A percentile compares a stretch with the other conserved stretches of the same genome.
These are phyloP conservation scores for Sarcomyxa edulis DNA, from an alignment of 768 basidiomycete genomes.

Conservation along the genomic window DNA sequence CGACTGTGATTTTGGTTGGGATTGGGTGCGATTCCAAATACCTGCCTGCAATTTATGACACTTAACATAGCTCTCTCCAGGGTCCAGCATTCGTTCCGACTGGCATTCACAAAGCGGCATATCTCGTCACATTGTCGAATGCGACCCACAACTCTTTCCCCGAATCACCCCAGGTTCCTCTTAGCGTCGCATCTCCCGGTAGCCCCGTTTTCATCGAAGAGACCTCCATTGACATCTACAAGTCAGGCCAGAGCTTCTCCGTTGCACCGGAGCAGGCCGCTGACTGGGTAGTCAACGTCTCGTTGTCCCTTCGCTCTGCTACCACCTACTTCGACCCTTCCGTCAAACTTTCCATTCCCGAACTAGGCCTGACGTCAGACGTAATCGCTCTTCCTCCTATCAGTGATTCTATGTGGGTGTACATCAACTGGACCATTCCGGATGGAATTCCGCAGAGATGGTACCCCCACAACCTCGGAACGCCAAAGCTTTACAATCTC, in stretches of 20 bases:
- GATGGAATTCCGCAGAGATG: constrained; percentile 43
- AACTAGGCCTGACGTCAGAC: constrained; percentile 35
- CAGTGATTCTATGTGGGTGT: constrained; percentile 31
- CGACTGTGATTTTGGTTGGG: constrained; percentile 56
- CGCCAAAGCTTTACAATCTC: constrained; percentile 49
- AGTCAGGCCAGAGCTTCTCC: constrained; percentile 42
- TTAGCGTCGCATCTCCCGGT: constrained; percentile 10
- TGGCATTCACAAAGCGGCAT: constrained; percentile 52
- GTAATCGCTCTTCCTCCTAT: constrained; percentile 20
- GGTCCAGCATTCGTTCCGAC: constrained; percentile 55
- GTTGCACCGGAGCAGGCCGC: constrained; percentile 39
- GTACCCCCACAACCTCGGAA: constrained; percentile 53
- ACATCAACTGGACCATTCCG: constrained; percentile 38
- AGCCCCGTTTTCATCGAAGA: constrained; percentile 47
- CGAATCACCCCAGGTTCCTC: background rate
- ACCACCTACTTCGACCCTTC: constrained; percentile 25
- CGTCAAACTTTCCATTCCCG: constrained; percentile 40
- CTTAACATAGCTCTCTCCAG: constrained; percentile 18
- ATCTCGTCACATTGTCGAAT: constrained; percentile 33
- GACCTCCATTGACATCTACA: constrained; percentile 49
- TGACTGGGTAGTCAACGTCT: constrained; percentile 53
- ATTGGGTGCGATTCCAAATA: constrained; percentile 36
- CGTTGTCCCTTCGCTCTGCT: constrained; percentile 42
- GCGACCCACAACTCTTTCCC: constrained; percentile 5
- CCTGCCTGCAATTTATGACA: background rate